Evolutionary conservation across 2,329 filamentous ascomycete species (phyloP), one percentile per base, ranked within the genome.

Genomic region (Colletotrichum ledebouriae): DNA sequence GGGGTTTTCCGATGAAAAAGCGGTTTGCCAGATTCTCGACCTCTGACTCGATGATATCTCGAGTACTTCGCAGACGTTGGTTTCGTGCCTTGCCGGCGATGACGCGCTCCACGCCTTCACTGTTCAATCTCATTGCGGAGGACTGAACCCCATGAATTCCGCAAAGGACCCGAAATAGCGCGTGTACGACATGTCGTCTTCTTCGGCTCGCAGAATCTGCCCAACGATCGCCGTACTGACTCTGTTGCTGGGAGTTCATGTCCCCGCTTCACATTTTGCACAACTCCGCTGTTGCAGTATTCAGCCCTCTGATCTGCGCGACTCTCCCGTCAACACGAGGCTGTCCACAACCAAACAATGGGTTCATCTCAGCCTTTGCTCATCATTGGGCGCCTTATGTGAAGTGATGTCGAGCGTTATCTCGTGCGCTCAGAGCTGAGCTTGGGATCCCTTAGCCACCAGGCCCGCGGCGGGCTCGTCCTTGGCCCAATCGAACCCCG

Each of bases 221-320:
- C 10, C 3, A 15, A 3, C n/a, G 49, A 11, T 33, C 4, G 49
- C 25, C 49, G 17, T n/a, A 17, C 29, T 29, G 29, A 29, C n/a
- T 3, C 49, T 20, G 33, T 41, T 11, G n/a, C 3, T 17, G 2
- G 17, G 17, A 55, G 29, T 22, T 7, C 52, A 20, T 20, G 52
- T 39, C 13, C 33, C 49, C 49, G 49, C 49, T 52, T 34, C 49
- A 52, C 22, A 52, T 52, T 41, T 55, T 41, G n/a, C 52, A 39
- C 33, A 17, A 15, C 52, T 55, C 52, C 52, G 34, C 29, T 11
- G 34, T 47, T 49, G 29, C 25, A 39, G 25, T 25, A 4, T 47
- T 20, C 29, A 46, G 42, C 56, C 56, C 29, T 46, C 42, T 55
- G 52, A 47, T 44, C 56, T 59, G 25, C 7, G 12, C 41, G 41